Evolutionary conservation across 257 asterid genomes (phyloP).

Genomic region (Avicennia marina): DNA sequence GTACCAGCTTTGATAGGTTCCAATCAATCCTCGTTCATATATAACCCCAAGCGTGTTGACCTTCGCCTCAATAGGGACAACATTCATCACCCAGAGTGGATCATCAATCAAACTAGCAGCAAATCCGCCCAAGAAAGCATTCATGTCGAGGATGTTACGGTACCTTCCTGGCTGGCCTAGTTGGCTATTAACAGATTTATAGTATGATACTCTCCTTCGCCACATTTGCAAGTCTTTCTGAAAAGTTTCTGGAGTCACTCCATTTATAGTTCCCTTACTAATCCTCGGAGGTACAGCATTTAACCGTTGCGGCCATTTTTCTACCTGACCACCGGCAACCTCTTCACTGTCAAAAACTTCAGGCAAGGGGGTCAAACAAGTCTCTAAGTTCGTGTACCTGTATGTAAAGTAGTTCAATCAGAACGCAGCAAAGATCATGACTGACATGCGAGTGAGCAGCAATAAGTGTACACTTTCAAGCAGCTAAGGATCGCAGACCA

Average conservation of each 20-base stretch:
- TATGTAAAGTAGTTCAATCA: no score
- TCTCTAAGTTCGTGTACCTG: slow-evolving; percentile 52
- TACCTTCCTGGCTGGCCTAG: slow-evolving; percentile 57
- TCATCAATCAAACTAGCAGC: slow-evolving; percentile 53
- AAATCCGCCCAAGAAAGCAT: slow-evolving; percentile 84
- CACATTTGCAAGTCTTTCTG: slow-evolving; percentile 48
- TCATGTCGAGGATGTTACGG: slow-evolving; percentile 75
- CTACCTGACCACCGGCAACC: slow-evolving; percentile 55
- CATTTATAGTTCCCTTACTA: slow-evolving; percentile 41
- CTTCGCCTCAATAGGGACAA: slow-evolving; percentile 62
- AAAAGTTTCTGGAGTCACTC: slow-evolving; percentile 33
- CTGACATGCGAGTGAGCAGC: no score
- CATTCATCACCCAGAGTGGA: slow-evolving; percentile 83
- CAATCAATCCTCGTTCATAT: slow-evolving; percentile 76
- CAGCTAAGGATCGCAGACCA: slow-evolving; percentile 52
- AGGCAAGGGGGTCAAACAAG: slow-evolving; percentile 69
- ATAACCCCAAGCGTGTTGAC: slow-evolving; percentile 62
- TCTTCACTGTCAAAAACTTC: slow-evolving; percentile 41
- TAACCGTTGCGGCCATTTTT: slow-evolving; percentile 65
- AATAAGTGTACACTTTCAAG: no score
- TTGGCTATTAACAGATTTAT: slow-evolving; percentile 55
- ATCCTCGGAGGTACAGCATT: slow-evolving; percentile 64
- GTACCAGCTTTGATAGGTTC: slow-evolving; percentile 85
- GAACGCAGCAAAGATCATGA: neutral
- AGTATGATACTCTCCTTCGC: slow-evolving; percentile 60